Conservation (phyloP, 306 rosid genomes). For the Argentina anserina region DNA sequence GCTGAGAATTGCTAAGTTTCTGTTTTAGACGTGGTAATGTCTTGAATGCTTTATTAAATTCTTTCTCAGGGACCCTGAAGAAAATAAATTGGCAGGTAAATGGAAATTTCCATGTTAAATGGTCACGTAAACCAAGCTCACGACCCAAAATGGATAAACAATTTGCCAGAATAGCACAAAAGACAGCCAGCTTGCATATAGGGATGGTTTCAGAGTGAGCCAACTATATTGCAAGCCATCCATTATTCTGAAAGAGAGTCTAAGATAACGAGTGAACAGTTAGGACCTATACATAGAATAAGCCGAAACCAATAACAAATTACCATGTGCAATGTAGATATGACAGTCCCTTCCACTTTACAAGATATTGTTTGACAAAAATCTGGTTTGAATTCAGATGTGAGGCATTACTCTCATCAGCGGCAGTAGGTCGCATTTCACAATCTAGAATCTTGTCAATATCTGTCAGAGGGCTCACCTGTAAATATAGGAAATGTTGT, state of each 20-base stretch:
- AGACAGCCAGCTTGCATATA: not conserved
- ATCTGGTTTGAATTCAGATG: conserved; percentile 72
- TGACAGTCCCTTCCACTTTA: conserved; percentile 95
- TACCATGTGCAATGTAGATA: conserved; percentile 94
- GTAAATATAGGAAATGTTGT: conserved; percentile 29
- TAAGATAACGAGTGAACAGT: not conserved
- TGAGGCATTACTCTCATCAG: conserved; percentile 67
- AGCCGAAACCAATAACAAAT: conserved; percentile 13
- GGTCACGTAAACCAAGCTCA: conserved; percentile 2
- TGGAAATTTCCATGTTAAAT: conserved; percentile 25
- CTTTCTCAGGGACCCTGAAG: conserved; percentile 92
- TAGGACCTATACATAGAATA: not conserved
- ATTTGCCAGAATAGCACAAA: not conserved
- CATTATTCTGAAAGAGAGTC: not conserved
- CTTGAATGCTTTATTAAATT: conserved; percentile 89
- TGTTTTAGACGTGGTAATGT: conserved; percentile 77
- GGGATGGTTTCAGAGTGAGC: not conserved
- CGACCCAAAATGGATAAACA: not conserved
- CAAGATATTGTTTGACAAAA: conserved; percentile 93
- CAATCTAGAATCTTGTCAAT: conserved; percentile 89
- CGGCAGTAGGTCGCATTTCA: conserved; percentile 92
- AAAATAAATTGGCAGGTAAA: conserved; percentile 20
- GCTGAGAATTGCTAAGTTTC: conserved; percentile 78
- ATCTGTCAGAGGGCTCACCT: conserved; percentile 94
- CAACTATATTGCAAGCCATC: not conserved